Evolutionary conservation across 1,139 yeast species (phyloP).

Genomic region (Suhomyces kunorum): DNA sequence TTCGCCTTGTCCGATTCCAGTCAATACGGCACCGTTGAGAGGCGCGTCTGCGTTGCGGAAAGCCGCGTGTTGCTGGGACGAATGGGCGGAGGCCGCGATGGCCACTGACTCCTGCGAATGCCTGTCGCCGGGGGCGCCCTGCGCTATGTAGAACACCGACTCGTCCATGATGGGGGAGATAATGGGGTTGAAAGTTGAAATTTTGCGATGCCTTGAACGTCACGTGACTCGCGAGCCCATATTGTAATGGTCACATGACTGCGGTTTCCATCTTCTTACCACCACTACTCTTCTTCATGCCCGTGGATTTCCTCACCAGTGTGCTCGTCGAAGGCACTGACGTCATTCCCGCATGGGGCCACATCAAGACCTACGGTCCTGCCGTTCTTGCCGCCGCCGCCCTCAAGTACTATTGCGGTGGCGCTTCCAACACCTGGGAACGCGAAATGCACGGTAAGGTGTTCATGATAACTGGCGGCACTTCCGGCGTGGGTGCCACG

Average conservation of each 20-base stretch:
- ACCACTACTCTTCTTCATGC: conserved; percentile 51
- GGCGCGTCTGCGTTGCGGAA: conserved; percentile 58
- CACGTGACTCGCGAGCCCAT: neutral
- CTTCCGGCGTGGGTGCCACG: conserved; percentile 85
- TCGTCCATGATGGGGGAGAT: conserved; percentile 51
- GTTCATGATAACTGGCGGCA: conserved; percentile 75
- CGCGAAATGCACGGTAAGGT: conserved; percentile 91
- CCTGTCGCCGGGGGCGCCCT: conserved; percentile 51
- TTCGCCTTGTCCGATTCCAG: conserved; percentile 46
- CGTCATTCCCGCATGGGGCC: conserved; percentile 69
- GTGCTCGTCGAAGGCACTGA: conserved; percentile 71
- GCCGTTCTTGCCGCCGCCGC: conserved; percentile 24
- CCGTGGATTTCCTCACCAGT: conserved; percentile 71
- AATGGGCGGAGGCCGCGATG: conserved; percentile 50
- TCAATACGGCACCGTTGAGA: conserved; percentile 45
- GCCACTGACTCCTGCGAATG: conserved; percentile 52
- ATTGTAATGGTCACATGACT: too few relatives aligned
- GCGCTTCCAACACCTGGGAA: conserved; percentile 84
- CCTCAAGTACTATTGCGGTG: conserved; percentile 72
- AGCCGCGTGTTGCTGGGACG: conserved; percentile 50
- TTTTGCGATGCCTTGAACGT: conserved; percentile 4
- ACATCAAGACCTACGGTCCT: conserved; percentile 58
- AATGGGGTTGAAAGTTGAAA: neutral
- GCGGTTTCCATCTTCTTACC: too few relatives aligned
- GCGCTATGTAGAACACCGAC: conserved; percentile 54